Base-by-base conservation (phyloP, 1,284 basidiomycete genomes). In the Vanrija pseudolonga region DNA sequence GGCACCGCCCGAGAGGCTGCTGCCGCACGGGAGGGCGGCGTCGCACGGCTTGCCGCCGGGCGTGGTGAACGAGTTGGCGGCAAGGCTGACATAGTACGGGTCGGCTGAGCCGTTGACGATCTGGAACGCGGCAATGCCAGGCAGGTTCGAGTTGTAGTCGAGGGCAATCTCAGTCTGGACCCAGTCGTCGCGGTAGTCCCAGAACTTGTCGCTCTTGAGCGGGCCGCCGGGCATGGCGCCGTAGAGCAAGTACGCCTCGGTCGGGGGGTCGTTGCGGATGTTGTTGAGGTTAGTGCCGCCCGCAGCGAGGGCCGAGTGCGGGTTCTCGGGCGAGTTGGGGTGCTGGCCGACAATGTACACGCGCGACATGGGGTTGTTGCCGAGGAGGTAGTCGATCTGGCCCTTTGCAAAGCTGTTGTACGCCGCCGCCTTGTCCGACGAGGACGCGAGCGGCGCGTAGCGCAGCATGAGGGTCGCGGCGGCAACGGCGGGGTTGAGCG, bases 221-320 rank as follows among this genome's bases (percentile, higher is more conserved):
- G 92, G 93, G 14, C 93, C 93, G 44, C 92, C 93, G 12, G 94
- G 82, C 38, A 94, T 82, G 18, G 85, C 91, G 36, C 93, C 93
- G 66, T 92, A 94, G 3, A 96, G 76, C 4, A 89, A 81, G 66
- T 91, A 83, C 0, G 84, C 82, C 71, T 89, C 86, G 53, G 83
- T 74, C 8, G 77, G 76, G 0, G 92, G 92, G 40, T 80, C 81
- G 5, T 82, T 87, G 68, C 95, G 84, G 62, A 96, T 86, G 47
- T 68, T 56, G 19, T 66, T 75, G 55, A 89, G 81, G 58, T 85
- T 71, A 32, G 49, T 79, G 0, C 89, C 91, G 39, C 92, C 92
- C 51, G 86, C 87, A 1, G 93, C 87, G 73, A 88, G 80, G 2
- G 89, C 91, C 7, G 88, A 90, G 69, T 94, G 90, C 0, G 92